Base-by-base conservation (phyloP, 2,329 filamentous ascomycete genomes). In the Cercospora sp. region DNA sequence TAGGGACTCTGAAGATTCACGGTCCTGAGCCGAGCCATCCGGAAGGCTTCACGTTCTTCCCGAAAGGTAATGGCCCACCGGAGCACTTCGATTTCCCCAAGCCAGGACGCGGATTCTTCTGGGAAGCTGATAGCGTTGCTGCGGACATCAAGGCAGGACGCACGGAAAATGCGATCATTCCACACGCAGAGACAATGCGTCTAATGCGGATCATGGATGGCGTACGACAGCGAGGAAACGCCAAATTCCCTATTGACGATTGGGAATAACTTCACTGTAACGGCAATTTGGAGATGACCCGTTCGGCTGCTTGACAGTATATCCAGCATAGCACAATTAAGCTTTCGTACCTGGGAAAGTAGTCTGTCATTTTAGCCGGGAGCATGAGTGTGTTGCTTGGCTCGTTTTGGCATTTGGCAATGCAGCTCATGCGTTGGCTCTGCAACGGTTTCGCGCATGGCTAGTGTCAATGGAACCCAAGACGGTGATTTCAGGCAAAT, bases 121-220 rank as follows among this genome's bases (percentile, higher is more conserved):
- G 75, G 75, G 84, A 86, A 69, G 82, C 81, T 2, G 82, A 84
- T 67, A 78, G 79, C 0, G 80, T 80, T 5, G 83, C 83, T 0
- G 58, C 78, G 5, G 80, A 83, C 68, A 76, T 84, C 48, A 75
- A 76, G 1, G 77, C 78, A 3, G 80, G 80, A 0, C 78, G 72
- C 59, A 75, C 73, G 5, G 75, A 84, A 69, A 83, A 78, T 63
- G 73, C 73, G 0, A 75, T 80, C 3, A 82, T 85, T 79, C 82
- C 83, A 0, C 83, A 80, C 80, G 72, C 76, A 0, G 83, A 85
- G 74, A 85, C 83, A 0, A 64, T 85, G 10, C 77, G 80, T 0
- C 78, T 84, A 0, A 76, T 85, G 78, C 79, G 80, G 64, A 77
- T 84, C 18, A 78, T 85, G 79, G 84, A 86, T 67, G 80, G 83